Base-by-base conservation (phyloP, 257 asterid genomes). In the Henckelia pumila region DNA sequence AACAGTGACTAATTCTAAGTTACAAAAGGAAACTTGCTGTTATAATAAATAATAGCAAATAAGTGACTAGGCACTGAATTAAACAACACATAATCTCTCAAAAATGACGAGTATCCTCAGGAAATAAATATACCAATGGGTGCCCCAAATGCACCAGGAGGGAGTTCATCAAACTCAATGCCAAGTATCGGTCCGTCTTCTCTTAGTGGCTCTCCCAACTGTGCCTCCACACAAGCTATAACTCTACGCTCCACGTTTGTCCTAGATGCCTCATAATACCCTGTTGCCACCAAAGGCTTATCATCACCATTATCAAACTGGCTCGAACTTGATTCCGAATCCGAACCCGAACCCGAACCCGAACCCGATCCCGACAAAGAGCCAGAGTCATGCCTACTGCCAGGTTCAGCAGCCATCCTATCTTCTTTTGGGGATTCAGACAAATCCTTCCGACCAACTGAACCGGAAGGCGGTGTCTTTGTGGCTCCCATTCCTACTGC, bases 81-180 rank as follows among this genome's bases (percentile, higher is more conserved):
- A 17, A 3, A 47, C 2, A 47, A 16, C 17, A 1, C 3, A 47
- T 16, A 47, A 4, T 14, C 55, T 47, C 55, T 64, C 69, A 66
- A 71, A 50, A 65, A 64, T 6, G 16, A 58, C 9, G n/a, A 59
- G 64, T 50, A 64, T 58, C 14, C 60, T 6, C 16, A 49, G 2
- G 56, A 19, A 71, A 32, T 22, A 57, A 17, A 59, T 44, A 30
- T 91, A 94, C 97, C 97, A 78, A 94, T 88, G 75, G 97, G 96
- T 33, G 95, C 73, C 69, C 93, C 96, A 84, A 94, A 94, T 70
- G 99, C 98, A 75, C 96, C 98, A 73, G 99, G 98, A 13, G 99
- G 99, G 67, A 84, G 78, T 74, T 85, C 96, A 80, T 91, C 99
- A 75, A 94, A 94, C 79, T 94, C 96, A 63, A 89, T 84, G 33